A percentile compares a stretch with the other conserved stretches of the same genome.
Conservation (phyloP, 257 asterid genomes). For the Solanum megistacrolobum region DNA sequence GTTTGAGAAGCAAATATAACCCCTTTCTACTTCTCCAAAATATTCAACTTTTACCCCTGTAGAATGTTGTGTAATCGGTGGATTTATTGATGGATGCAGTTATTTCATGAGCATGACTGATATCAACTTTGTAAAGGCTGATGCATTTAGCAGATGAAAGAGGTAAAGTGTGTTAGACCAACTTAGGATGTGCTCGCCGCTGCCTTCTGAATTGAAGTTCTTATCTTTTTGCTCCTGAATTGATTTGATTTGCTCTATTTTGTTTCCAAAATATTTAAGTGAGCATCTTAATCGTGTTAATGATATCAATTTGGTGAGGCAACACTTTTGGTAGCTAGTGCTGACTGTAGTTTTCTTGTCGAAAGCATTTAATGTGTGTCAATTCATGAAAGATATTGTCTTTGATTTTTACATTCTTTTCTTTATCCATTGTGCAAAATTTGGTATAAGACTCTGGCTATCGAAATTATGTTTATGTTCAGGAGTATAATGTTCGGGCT, state of each 20-base stretch:
- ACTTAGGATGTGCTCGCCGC: background rate
- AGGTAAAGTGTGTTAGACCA: background rate
- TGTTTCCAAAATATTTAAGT: background rate
- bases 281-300: background rate
- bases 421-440: background rate
- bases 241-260: background rate
- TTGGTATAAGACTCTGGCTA: background rate
- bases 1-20: background rate
- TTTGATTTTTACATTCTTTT: background rate
- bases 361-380: background rate
- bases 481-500: constrained; percentile 94
- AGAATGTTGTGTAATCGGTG: background rate
- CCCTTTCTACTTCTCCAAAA: background rate
- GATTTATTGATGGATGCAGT: background rate
- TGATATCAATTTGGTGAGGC: background rate
- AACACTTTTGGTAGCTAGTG: background rate
- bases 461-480: background rate
- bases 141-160: background rate
- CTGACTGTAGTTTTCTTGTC: background rate
- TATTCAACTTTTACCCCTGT: background rate
- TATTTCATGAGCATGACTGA: background rate
- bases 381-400: background rate
- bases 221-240: background rate
- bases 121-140: background rate
- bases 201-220: background rate